Base-by-base conservation (phyloP, 352 stramenopile species). In the Pythium phragmitis region DNA sequence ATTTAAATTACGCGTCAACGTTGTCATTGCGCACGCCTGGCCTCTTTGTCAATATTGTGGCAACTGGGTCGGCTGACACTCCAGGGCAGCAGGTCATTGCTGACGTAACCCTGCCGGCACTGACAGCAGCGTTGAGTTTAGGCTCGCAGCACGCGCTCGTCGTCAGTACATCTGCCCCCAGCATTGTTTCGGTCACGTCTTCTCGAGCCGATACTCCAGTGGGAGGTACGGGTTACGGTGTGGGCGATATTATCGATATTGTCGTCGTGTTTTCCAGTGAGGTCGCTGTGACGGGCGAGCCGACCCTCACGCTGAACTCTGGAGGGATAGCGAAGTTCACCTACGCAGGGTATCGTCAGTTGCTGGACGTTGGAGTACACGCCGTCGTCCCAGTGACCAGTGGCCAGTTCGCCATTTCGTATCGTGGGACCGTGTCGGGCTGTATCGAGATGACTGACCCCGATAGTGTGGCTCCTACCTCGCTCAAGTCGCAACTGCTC, bases 201-300 rank as follows among this genome's bases (percentile, higher is more conserved):
- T 77, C 60, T 43, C 72, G 77, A 39, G 16, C 57, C 1, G 52
- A 85, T 54, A 81, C 72, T 4, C 53, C 46, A 12, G 30, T n/a
- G 23, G 70, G 69, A 7, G 75, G 49, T 0, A 43, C 63, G 26
- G 78, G 72, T 1, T 94, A 91, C 49, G 85, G 82, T 4, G 57
- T 85, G 8, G 87, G 85, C 2, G 84, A 94, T 42, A 73, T 89
- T 9, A 63, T 96, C 21, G 73, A 91, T 19, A 68, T 96, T 23
- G 65, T 77, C 3, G 82, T 93, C 17, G 58, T 70, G 17, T 94
- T 89, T 39, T 89, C 85, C 0, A 70, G 66, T 2, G 77, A 87
- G 17, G 73, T 96, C 1, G 33, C 60, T 4, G 78, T 93, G 2
- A 45, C 63, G 2, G 84, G 79, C 0, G 50, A 63, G 16, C 80